phyloP scores from a whole-genome alignment of 169 alveolate genomes.

The Ichthyophthirius multifiliis region DNA sequence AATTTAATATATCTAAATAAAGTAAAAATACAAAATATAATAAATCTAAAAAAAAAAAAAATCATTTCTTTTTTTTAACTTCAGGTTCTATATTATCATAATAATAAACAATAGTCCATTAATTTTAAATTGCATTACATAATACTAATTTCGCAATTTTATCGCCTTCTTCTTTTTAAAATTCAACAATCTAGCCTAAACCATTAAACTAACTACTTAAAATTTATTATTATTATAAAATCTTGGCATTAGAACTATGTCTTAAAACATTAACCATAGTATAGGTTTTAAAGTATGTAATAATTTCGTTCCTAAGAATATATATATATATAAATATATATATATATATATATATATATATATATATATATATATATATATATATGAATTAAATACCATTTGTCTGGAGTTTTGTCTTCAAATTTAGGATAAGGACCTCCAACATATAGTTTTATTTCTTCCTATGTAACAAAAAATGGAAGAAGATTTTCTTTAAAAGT shows the following conservation, averaged over 20 bases:
- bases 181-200: slow-evolving; percentile 36
- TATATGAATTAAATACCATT: slow-evolving; percentile 25
- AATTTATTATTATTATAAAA: slow-evolving; percentile 13
- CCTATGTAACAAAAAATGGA: slow-evolving; percentile 62
- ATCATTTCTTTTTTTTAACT: slow-evolving; percentile 3
- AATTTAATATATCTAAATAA: no score
- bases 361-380: neutral
- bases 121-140: slow-evolving; percentile 26
- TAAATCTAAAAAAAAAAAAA: neutral
- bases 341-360: neutral
- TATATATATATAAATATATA: neutral
- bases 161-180: neutral
- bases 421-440: slow-evolving; percentile 71
- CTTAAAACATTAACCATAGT: slow-evolving; percentile 26
- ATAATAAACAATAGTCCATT: slow-evolving; percentile 34
- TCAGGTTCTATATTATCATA: slow-evolving; percentile 32
- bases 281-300: neutral
- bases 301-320: slow-evolving; percentile 13
- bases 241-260: slow-evolving; percentile 20
- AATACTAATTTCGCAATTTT: slow-evolving; percentile 33
- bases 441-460: slow-evolving; percentile 43
- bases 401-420: slow-evolving; percentile 63
- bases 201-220: slow-evolving; percentile 36
- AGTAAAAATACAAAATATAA: no score
- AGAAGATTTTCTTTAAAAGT: slow-evolving; percentile 62